Percentiles rank a stretch among this genome's conserved stretches.
Evolutionary conservation across 768 basidiomycete species (phyloP).

Genomic region (Pleurotus citrinopileatus): DNA sequence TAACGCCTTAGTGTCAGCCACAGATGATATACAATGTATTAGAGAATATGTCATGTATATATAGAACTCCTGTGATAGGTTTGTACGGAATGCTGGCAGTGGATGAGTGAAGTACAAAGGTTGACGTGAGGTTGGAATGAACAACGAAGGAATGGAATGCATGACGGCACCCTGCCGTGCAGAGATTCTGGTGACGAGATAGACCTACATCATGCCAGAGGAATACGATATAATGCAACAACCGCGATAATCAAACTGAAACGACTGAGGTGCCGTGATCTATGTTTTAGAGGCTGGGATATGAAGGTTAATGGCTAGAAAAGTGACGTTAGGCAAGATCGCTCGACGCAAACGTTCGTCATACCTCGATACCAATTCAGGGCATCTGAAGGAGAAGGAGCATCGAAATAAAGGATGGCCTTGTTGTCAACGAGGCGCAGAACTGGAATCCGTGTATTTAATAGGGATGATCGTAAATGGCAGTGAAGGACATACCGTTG

Average conservation of each 20-base stretch:
- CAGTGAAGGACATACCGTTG: constrained; percentile 49
- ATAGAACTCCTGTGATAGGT: constrained; percentile 14
- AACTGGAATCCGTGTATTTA: constrained; percentile 37
- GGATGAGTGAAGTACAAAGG: constrained; percentile 17
- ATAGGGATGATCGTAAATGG: constrained; percentile 1
- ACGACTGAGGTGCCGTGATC: constrained; percentile 20
- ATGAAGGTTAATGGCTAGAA: constrained; percentile 81
- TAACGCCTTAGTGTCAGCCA: too few species aligned
- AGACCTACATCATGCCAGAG: constrained; percentile 1
- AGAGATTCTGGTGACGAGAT: constrained; percentile 1
- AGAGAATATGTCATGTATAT: not conserved
- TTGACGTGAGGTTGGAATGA: constrained; percentile 9
- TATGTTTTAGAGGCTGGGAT: constrained; percentile 80
- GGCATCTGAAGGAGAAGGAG: constrained; percentile 79
- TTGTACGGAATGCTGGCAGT: constrained; percentile 9
- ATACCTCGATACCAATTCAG: constrained; percentile 89
- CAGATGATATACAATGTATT: constrained; percentile 5
- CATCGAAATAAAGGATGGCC: constrained; percentile 87
- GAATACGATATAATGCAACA: not conserved
- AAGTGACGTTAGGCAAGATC: constrained; percentile 4
- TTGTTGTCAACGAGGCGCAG: constrained; percentile 90
- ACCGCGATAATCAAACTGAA: constrained; percentile 17
- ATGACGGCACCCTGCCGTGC: constrained; percentile 6
- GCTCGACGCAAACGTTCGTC: constrained; percentile 11
- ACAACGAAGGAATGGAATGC: not conserved